Percentiles rank a stretch among this genome's conserved stretches.
phyloP scores from a whole-genome alignment of 192 early-diverging fungal genomes.

The Backusella australiensis region DNA sequence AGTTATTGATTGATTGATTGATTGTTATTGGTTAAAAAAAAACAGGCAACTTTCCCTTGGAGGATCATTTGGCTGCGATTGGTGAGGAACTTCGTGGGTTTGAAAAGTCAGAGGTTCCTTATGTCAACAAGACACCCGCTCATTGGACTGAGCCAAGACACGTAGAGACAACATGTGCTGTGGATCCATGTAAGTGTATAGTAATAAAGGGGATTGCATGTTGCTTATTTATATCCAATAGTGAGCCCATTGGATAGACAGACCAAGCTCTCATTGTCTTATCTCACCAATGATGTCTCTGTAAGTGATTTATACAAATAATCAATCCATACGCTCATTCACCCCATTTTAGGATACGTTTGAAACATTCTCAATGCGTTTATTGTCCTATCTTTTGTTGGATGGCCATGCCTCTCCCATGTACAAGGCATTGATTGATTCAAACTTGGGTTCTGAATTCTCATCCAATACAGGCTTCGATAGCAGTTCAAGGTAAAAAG shows the following conservation, averaged over 20 bases:
- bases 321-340: not conserved
- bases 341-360: slow-evolving; percentile 60
- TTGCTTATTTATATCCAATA: slow-evolving; percentile 5
- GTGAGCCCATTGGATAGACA: slow-evolving; percentile 76
- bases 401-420: slow-evolving; percentile 90
- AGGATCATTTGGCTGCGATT: slow-evolving; percentile 70
- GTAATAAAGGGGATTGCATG: no score
- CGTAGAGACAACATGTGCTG: slow-evolving; percentile 54
- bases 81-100: slow-evolving; percentile 60
- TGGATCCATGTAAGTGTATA: slow-evolving; percentile 61
- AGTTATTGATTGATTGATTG: not conserved
- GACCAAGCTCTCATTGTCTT: slow-evolving; percentile 72
- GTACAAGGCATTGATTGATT: slow-evolving; percentile 91
- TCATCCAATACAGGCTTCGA: slow-evolving; percentile 91
- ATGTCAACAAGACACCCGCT: slow-evolving; percentile 53
- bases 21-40: not conserved
- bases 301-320: slow-evolving; percentile 32
- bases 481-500: slow-evolving; percentile 51
- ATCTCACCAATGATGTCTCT: slow-evolving; percentile 66
- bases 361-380: slow-evolving; percentile 78
- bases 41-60: slow-evolving; percentile 68
- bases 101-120: slow-evolving; percentile 40
- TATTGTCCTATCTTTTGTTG: slow-evolving; percentile 80
- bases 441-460: slow-evolving; percentile 87
- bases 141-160: slow-evolving; percentile 48